phyloP scores from a whole-genome alignment of 345 rosid species.

The Kernera saxatilis region DNA sequence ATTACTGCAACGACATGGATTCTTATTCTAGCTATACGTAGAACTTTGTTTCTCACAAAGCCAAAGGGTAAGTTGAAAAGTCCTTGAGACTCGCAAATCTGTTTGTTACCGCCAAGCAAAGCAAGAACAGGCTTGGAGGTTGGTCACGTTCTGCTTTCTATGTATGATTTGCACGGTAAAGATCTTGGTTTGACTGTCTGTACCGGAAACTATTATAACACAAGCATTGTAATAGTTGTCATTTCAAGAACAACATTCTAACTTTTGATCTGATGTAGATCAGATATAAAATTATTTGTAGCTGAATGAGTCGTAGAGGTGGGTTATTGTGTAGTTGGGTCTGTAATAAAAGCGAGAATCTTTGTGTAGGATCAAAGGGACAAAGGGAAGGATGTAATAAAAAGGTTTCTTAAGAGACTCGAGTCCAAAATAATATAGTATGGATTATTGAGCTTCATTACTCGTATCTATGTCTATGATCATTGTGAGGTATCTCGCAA shows the following conservation, averaged over 20 bases:
- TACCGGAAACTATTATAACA: not conserved
- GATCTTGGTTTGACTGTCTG: not conserved
- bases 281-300: not conserved
- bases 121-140: not conserved
- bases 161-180: not conserved
- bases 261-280: not conserved
- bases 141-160: not conserved
- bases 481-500: not conserved
- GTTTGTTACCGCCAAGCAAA: not conserved
- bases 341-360: not conserved
- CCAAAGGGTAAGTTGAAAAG: slow-evolving; percentile 42
- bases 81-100: not conserved
- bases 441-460: not conserved
- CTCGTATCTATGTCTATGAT: too few species aligned
- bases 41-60: slow-evolving; percentile 39
- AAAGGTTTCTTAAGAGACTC: not conserved
- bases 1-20: slow-evolving; percentile 77
- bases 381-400: not conserved
- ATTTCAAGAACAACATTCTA: not conserved
- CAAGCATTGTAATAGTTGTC: slow-evolving; percentile 6
- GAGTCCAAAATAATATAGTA: not conserved
- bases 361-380: not conserved
- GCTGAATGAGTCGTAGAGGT: not conserved
- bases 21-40: slow-evolving; percentile 55
- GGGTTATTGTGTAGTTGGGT: not conserved